These are phyloP conservation scores for Pythium utonaiense DNA, from an alignment of 352 stramenopile species.

Conservation along the genomic window DNA sequence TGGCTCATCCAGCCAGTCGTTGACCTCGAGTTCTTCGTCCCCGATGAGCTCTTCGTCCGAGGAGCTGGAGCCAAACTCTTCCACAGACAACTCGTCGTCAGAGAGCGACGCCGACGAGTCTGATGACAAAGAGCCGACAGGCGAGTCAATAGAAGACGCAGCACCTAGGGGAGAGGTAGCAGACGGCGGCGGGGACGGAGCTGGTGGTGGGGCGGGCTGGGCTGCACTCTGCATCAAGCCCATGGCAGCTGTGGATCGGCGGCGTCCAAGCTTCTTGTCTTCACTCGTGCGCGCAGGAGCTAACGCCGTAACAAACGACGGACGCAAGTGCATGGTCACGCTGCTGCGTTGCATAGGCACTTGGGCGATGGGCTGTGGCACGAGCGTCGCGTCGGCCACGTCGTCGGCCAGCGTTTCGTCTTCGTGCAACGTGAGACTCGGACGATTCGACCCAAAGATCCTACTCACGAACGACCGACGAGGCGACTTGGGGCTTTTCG, in stretches of 20 bases:
- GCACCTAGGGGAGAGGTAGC: neutral
- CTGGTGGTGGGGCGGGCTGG: neutral
- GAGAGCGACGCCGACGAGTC: conserved; percentile 12
- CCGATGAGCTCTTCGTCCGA: conserved; percentile 34
- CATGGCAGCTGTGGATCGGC: conserved; percentile 11
- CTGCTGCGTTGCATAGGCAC: conserved; percentile 22
- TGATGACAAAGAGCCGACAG: conserved; percentile 1
- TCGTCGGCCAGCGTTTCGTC: conserved; percentile 2
- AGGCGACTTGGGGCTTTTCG: neutral
- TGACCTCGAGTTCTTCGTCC: conserved; percentile 53
- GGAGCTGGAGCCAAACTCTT: conserved; percentile 16
- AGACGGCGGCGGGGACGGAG: neutral
- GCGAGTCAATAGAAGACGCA: neutral
- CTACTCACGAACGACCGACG: conserved; percentile 12
- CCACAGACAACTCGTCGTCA: conserved; percentile 19
- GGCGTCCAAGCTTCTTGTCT: conserved; percentile 8
- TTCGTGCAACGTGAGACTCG: conserved; percentile 6
- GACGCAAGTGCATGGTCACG: conserved; percentile 17
- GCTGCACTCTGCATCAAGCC: neutral
- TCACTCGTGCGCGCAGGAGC: neutral
- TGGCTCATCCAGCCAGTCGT: conserved; percentile 75
- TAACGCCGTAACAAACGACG: conserved; percentile 23
- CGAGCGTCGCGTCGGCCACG: neutral
- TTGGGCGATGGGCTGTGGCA: conserved; percentile 19
- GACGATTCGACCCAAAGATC: conserved; percentile 5